Evolutionary conservation across 2,329 filamentous ascomycete species (phyloP).

Genomic region (Colletotrichum sansevieriae): DNA sequence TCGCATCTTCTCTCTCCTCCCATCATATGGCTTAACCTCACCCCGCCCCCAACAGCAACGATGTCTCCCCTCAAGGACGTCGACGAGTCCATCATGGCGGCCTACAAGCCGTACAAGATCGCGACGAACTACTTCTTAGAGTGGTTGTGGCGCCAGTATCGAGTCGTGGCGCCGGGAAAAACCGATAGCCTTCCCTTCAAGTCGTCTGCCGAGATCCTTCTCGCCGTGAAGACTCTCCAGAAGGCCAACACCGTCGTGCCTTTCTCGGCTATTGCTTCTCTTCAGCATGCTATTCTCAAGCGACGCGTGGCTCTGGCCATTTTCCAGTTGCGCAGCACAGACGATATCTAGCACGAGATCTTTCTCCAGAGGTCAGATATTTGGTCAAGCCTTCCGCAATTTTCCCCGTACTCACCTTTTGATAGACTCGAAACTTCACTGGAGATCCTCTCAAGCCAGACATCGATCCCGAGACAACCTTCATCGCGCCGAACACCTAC

Average conservation of each 20-base stretch:
- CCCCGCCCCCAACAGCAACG: not conserved
- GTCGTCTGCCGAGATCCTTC: slow-evolving; percentile 2
- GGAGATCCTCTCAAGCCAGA: not conserved
- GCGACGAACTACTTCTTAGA: slow-evolving; percentile 13
- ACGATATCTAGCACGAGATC: not conserved
- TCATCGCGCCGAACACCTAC: too few relatives aligned
- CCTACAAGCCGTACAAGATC: slow-evolving; percentile 1
- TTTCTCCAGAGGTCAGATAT: slow-evolving; percentile 1
- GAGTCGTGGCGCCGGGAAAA: not conserved
- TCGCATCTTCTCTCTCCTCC: not conserved
- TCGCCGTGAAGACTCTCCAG: not conserved
- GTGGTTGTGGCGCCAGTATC: slow-evolving; percentile 12
- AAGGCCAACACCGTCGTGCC: not conserved
- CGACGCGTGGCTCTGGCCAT: not conserved
- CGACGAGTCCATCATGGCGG: not conserved
- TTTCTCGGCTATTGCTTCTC: not conserved
- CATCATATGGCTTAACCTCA: not conserved
- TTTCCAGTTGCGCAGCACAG: not conserved
- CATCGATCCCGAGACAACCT: not conserved
- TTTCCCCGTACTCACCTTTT: not conserved
- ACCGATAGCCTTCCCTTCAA: not conserved
- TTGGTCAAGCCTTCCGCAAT: not conserved
- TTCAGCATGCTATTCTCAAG: not conserved
- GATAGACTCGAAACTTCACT: not conserved
- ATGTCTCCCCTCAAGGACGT: not conserved